A percentile compares a stretch with the other conserved stretches of the same genome.
phyloP scores from a whole-genome alignment of 2,329 filamentous ascomycete genomes.

The Berkeleyomyces rouxiae region DNA sequence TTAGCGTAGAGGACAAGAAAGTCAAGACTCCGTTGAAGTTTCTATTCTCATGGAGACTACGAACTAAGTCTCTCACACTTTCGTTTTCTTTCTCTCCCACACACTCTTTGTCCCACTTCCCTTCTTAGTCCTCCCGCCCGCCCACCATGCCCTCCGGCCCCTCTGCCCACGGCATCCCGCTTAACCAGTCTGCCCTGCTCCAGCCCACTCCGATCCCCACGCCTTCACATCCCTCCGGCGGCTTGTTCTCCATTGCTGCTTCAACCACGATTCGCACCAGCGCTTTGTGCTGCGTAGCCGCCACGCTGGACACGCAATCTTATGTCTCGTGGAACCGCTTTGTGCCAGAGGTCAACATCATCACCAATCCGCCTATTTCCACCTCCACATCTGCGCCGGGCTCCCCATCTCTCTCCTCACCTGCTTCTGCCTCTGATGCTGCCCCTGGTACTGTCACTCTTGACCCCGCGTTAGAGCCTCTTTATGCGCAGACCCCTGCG shows the following conservation, averaged over 20 bases:
- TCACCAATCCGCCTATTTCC: background rate
- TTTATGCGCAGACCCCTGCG: background rate
- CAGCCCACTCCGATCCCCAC: background rate
- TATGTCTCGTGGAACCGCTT: conserved; percentile 7
- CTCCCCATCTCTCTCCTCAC: too few relatives aligned
- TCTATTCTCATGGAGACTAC: background rate
- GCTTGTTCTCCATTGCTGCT: background rate
- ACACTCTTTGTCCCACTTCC: background rate
- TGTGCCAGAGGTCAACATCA: background rate
- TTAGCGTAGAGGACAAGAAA: background rate
- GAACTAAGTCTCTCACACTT: background rate
- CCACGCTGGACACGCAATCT: background rate
- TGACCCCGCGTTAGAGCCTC: background rate
- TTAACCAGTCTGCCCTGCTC: background rate
- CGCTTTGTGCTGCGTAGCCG: background rate
- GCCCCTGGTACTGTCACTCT: background rate
- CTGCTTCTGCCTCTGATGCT: background rate
- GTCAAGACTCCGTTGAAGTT: background rate
- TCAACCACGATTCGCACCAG: background rate
- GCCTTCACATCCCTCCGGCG: background rate
- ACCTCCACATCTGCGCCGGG: background rate
- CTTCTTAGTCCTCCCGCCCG: background rate
- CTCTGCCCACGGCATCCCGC: background rate
- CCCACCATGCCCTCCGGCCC: background rate
- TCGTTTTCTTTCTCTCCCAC: background rate